A percentile compares a stretch with the other conserved stretches of the same genome.
Conservation (phyloP, 1,139 yeast genomes). For the Geotrichum klebahnii region DNA sequence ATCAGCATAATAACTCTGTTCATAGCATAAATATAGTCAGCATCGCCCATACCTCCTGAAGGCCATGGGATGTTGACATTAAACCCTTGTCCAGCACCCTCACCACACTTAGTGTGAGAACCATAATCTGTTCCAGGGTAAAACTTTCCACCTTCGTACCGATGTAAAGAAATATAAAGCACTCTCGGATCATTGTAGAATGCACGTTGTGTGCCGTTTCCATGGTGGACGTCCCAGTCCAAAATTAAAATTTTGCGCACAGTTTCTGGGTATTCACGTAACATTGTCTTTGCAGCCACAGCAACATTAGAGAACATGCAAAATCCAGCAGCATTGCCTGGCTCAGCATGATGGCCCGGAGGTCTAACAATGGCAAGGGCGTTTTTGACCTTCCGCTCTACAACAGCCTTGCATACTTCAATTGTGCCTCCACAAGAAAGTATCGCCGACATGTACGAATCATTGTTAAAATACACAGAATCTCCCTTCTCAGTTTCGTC, state of each 20-base stretch:
- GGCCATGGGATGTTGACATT: slow-evolving; percentile 94
- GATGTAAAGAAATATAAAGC: slow-evolving; percentile 81
- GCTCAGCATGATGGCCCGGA: slow-evolving; percentile 99
- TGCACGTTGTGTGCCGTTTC: slow-evolving; percentile 95
- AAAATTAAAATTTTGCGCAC: slow-evolving; percentile 77
- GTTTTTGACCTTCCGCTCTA: slow-evolving; percentile 87
- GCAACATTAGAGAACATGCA: slow-evolving; percentile 95
- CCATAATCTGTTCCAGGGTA: slow-evolving; percentile 91
- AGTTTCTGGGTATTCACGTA: slow-evolving; percentile 80
- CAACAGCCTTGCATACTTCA: slow-evolving; percentile 92
- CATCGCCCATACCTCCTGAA: slow-evolving; percentile 88
- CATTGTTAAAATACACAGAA: slow-evolving; percentile 91
- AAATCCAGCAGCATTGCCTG: slow-evolving; percentile 94
- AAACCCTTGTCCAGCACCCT: slow-evolving; percentile 79
- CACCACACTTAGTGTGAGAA: slow-evolving; percentile 76
- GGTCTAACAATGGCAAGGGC: slow-evolving; percentile 95
- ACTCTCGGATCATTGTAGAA: slow-evolving; percentile 87
- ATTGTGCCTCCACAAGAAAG: slow-evolving; percentile 95
- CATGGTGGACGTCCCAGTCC: slow-evolving; percentile 99
- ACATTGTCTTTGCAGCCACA: slow-evolving; percentile 85
- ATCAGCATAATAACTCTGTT: slow-evolving; percentile 84
- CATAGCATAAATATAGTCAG: slow-evolving; percentile 92
- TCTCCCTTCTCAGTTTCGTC: slow-evolving; percentile 90
- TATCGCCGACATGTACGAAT: slow-evolving; percentile 80
- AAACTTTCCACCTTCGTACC: slow-evolving; percentile 87